Base-by-base conservation (phyloP, 176 grass and related monocot genomes). In the Coix lacrymajobi region DNA sequence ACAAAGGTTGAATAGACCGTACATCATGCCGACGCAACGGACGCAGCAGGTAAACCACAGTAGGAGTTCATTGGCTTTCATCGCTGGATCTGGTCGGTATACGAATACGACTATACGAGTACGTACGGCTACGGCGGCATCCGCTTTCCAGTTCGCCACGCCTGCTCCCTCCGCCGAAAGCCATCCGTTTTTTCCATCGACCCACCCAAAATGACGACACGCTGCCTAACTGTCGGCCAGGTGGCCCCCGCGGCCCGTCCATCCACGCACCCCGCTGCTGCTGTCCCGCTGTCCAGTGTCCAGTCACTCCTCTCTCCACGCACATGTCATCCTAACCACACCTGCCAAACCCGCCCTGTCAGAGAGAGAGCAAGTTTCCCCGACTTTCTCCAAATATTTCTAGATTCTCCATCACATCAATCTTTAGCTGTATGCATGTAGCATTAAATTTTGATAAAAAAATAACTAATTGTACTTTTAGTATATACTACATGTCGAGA, bases 141-240 rank as follows among this genome's bases (percentile, higher is more conserved):
- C 69, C 3, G 6, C n/a, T 40, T 77, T 58, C 33, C 25, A 40
- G 75, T 43, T 5, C 58, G 16, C 4, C 7, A 58, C 3, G 7
- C 39, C 37, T 7, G 66, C 36, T 17, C 40, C 38, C 67, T 37
- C 26, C 45, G 26, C 75, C 81, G 81, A 84, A 84, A 88, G 81
- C 45, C 54, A 58, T 36, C 54, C 9, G 29, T 26, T 78, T 67
- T 58, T 68, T 32, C 7, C 0, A 43, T 32, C 39, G 6, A 84
- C 41, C 80, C 48, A 66, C 39, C 76, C 24, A 89, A 69, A 85
- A 76, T 19, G 76, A 69, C 39, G 87, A 85, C 70, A 60, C 31
- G 51, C 77, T 63, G 82, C 82, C 87, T 33, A 85, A 80, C 77
- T 76, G 82, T 81, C 82, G 77, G 82, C 62, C 51, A 81, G 87